Conservation (phyloP, 768 basidiomycete genomes). For the Neoboletus magnificus region DNA sequence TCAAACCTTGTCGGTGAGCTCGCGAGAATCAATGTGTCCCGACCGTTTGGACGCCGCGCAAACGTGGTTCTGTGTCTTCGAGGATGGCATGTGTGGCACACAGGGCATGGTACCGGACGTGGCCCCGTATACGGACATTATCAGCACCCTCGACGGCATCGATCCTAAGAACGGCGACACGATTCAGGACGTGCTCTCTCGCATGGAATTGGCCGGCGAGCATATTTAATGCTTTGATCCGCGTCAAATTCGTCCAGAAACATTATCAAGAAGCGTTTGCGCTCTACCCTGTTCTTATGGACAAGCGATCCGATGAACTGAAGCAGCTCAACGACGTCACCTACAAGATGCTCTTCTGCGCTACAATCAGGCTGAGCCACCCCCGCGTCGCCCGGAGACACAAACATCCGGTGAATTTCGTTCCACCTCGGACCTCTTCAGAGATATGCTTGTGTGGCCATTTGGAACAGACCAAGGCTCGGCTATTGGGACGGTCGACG, state of each 20-base stretch:
- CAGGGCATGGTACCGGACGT: slow-evolving; percentile 12
- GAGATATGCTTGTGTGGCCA: slow-evolving; percentile 44
- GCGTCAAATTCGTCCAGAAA: slow-evolving; percentile 33
- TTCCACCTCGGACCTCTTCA: slow-evolving; percentile 43
- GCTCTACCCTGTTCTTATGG: slow-evolving; percentile 42
- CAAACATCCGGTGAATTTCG: slow-evolving; percentile 18
- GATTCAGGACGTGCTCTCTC: slow-evolving; percentile 36
- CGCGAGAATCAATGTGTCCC: slow-evolving; percentile 34
- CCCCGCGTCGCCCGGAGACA: slow-evolving; percentile 25
- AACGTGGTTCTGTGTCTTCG: slow-evolving; percentile 27
- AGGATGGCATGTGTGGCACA: slow-evolving; percentile 21
- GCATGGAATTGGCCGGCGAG: slow-evolving; percentile 37
- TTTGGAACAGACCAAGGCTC: slow-evolving; percentile 16
- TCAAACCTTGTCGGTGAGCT: slow-evolving; percentile 34
- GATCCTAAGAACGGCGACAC: slow-evolving; percentile 29
- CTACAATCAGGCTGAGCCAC: slow-evolving; percentile 15
- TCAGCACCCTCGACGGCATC: slow-evolving; percentile 36
- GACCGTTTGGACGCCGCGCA: slow-evolving; percentile 30
- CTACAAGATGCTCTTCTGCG: slow-evolving; percentile 43
- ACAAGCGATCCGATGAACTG: slow-evolving; percentile 25
- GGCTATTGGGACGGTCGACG: slow-evolving; percentile 21
- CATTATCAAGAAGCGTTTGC: slow-evolving; percentile 39
- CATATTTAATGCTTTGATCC: slow-evolving; percentile 49
- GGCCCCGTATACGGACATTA: slow-evolving; percentile 38
- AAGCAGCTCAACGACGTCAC: slow-evolving; percentile 44